Base-by-base conservation (phyloP, 2,329 filamentous ascomycete species). In the Raffaelea ambrosiae region DNA sequence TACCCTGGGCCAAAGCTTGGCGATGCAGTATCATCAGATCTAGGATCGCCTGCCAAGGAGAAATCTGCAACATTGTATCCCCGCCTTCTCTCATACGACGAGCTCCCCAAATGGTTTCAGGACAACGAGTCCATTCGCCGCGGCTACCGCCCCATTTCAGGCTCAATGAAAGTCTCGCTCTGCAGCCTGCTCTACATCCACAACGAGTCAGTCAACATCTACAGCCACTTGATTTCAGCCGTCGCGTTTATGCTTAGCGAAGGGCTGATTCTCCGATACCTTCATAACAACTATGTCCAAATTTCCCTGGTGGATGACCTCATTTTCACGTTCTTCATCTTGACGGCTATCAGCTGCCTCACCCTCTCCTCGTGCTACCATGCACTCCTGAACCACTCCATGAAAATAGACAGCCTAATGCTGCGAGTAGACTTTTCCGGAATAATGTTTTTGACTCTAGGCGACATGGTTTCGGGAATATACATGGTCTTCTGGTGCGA, bases 141-240 rank as follows among this genome's bases (percentile, higher is more conserved):
- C 7, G 68, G 67, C 20, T 74, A 74, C 53, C 67, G 70, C 14
- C 66, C 66, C 9, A 62, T 64, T 13, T 66, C 63, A 9, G 54
- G 61, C 40, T 72, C 69, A 1, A 54, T 55, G 14, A 46, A 42
- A 3, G 53, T 49, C 8, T 74, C 63, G 51, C 55, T 73, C 46
- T 47, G 54, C 16, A 73, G 69, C 53, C 66, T 63, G 60, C 48
- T 55, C 4, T 68, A 69, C 55, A 35, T 63, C 14, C 61, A 65
- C 54, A 65, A 63, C 49, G 60, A 65, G 49, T 56, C 60, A 3
- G 50, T 59, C 50, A 64, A 64, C 53, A 63, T 64, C 49, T 61
- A 57, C 52, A 55, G 60, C 14, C 61, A 65, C 54, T 60, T 76
- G 4, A 52, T 76, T 3, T 71, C 72, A 0, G 68, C 63, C 11